These are phyloP conservation scores for Metschnikowia chrysomelidarum DNA, from an alignment of 805 yeast genomes.

Conservation along the genomic window DNA sequence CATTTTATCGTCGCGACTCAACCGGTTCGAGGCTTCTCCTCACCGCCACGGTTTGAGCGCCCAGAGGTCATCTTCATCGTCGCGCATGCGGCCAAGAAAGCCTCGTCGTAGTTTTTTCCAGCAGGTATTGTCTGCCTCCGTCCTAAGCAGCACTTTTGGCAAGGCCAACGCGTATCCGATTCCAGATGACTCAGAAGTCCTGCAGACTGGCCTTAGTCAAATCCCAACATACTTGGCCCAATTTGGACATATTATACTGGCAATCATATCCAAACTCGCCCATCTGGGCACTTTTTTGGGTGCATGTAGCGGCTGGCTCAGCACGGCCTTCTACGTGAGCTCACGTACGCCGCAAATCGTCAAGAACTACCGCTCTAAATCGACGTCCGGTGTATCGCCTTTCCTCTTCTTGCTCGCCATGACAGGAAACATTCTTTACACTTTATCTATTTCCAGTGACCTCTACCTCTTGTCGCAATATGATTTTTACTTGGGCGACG, in stretches of 20 bases:
- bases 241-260: too few relatives aligned
- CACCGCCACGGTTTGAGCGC: slow-evolving; percentile 1
- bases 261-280: slow-evolving; percentile 3
- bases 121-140: slow-evolving; percentile 15
- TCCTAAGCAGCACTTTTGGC: slow-evolving; percentile 16
- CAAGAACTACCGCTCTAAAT: slow-evolving; percentile 27
- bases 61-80: slow-evolving; percentile 12
- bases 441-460: slow-evolving; percentile 32
- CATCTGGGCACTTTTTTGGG: slow-evolving; percentile 22
- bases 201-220: too few relatives aligned
- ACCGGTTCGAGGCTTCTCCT: slow-evolving; percentile 23
- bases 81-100: slow-evolving; percentile 5
- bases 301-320: slow-evolving; percentile 32
- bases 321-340: slow-evolving; percentile 30
- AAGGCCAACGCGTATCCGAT: slow-evolving; percentile 14
- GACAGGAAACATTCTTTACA: slow-evolving; percentile 35
- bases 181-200: too few relatives aligned
- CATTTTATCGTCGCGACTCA: slow-evolving; percentile 17
- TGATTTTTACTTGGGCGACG: slow-evolving; percentile 15
- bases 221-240: too few relatives aligned
- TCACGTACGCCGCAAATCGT: slow-evolving; percentile 38
- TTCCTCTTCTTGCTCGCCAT: slow-evolving; percentile 35
- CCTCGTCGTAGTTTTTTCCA: slow-evolving; percentile 11
- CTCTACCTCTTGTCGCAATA: slow-evolving; percentile 24
- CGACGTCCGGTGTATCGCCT: slow-evolving; percentile 37